Evolutionary conservation across 441 rosid species (phyloP).

Genomic region (Flueggea neowawraea): DNA sequence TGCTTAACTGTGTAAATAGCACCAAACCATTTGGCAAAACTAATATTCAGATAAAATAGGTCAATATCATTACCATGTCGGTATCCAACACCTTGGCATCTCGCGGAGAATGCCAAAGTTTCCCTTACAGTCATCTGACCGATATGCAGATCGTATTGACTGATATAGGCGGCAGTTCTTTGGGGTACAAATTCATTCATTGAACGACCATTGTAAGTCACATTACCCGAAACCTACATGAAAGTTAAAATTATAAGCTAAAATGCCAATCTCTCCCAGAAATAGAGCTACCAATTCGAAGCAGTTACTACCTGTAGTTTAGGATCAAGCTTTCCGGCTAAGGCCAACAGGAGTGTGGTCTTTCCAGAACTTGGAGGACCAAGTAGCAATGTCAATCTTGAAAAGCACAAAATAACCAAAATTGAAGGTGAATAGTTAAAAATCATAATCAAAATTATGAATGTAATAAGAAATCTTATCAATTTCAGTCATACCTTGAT

Average conservation of each 20-base stretch:
- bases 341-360: constrained; percentile 26
- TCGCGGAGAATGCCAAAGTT: constrained; percentile 14
- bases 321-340: constrained; percentile 30
- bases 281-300: neutral
- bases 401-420: neutral
- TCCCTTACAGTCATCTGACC: constrained; percentile 21
- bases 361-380: constrained; percentile 35
- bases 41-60: neutral
- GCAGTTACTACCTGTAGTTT: constrained; percentile 11
- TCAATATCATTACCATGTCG: constrained; percentile 6
- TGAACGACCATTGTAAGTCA: constrained; percentile 12
- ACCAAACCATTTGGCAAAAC: no score
- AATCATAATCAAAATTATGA: neutral
- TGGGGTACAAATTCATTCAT: constrained; percentile 16
- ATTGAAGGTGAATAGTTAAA: neutral
- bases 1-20: no score
- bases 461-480: neutral
- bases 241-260: neutral
- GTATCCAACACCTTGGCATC: constrained; percentile 15
- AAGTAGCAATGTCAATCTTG: constrained; percentile 54
- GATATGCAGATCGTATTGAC: constrained; percentile 17
- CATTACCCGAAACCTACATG: constrained; percentile 8
- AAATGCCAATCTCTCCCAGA: no score
- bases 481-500: constrained; percentile 27
- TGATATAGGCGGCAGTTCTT: constrained; percentile 14